Conservation (phyloP, 202 grass and related monocot species). For the Setaria viridis region DNA sequence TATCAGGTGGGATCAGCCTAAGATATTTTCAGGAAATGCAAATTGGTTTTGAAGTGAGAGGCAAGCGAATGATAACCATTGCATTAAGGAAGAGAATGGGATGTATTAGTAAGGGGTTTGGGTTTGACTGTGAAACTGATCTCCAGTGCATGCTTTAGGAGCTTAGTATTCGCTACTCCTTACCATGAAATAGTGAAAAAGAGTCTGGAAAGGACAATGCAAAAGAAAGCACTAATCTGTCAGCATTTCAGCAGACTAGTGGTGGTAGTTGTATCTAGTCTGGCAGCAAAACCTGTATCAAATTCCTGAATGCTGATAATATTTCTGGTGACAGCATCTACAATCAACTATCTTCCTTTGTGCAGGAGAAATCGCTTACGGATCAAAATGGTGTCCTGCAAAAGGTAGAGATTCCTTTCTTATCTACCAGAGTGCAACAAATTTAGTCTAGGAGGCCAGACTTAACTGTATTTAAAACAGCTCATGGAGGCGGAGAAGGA, state of each 20-base stretch:
- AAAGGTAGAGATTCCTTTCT: conserved; percentile 47
- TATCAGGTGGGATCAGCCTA: neutral
- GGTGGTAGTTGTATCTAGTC: neutral
- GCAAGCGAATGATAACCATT: neutral
- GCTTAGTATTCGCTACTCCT: neutral
- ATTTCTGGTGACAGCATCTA: neutral
- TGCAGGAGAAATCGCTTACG: conserved; percentile 72
- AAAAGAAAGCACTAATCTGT: neutral
- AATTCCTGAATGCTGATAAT: neutral
- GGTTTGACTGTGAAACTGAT: neutral
- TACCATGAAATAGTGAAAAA: neutral
- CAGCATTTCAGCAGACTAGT: neutral
- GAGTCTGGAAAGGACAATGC: neutral
- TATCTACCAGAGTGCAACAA: neutral
- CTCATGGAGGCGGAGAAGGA: conserved; percentile 54
- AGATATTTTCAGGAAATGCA: neutral
- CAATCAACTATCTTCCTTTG: conserved; percentile 16
- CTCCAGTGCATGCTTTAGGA: neutral
- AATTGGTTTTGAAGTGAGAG: neutral
- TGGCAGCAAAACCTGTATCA: neutral
- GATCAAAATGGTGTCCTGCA: conserved; percentile 68
- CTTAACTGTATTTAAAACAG: conserved; percentile 43
- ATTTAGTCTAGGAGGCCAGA: neutral
- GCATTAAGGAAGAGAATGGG: neutral
- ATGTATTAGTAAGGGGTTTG: neutral